Percentiles rank a stretch among this genome's conserved stretches.
phyloP scores from a whole-genome alignment of 192 early-diverging fungal genomes.

The Linnemannia schmuckeri region DNA sequence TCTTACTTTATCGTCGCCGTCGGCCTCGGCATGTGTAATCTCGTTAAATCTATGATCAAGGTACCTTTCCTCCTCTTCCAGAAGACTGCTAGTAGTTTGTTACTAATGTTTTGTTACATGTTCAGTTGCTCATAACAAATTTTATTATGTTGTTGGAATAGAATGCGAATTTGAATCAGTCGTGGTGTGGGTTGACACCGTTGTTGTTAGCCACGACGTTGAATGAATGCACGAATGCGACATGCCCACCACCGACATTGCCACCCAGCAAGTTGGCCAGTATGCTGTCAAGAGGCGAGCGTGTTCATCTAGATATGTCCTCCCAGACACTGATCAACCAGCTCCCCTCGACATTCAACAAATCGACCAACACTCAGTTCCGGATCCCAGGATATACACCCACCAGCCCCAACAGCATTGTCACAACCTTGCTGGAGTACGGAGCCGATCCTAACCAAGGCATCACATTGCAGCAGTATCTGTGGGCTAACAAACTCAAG shows the following conservation, averaged over 20 bases:
- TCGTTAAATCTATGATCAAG: conserved; percentile 58
- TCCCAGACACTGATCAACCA: conserved; percentile 41
- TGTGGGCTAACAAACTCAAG: conserved; percentile 56
- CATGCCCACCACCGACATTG: conserved; percentile 50
- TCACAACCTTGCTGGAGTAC: conserved; percentile 50
- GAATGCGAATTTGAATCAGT: conserved; percentile 59
- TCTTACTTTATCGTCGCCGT: conserved; percentile 61
- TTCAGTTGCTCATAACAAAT: background rate
- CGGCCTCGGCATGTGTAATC: conserved; percentile 51
- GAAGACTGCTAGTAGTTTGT: background rate
- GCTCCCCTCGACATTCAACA: conserved; percentile 37
- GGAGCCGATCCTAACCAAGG: conserved; percentile 59
- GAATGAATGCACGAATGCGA: conserved; percentile 54
- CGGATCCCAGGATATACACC: conserved; percentile 43
- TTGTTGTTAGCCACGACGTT: conserved; percentile 44
- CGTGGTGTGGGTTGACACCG: conserved; percentile 59
- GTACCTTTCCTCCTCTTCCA: conserved; percentile 11
- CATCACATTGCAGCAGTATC: conserved; percentile 57
- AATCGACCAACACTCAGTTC: conserved; percentile 41
- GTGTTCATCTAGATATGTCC: conserved; percentile 40
- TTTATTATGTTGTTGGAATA: background rate
- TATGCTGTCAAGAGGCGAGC: conserved; percentile 44
- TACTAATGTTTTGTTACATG: background rate
- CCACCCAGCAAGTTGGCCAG: conserved; percentile 49
- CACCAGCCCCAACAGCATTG: conserved; percentile 55